Base-by-base conservation (phyloP, 2,329 filamentous ascomycete genomes). In the Apiospora pterosperma region DNA sequence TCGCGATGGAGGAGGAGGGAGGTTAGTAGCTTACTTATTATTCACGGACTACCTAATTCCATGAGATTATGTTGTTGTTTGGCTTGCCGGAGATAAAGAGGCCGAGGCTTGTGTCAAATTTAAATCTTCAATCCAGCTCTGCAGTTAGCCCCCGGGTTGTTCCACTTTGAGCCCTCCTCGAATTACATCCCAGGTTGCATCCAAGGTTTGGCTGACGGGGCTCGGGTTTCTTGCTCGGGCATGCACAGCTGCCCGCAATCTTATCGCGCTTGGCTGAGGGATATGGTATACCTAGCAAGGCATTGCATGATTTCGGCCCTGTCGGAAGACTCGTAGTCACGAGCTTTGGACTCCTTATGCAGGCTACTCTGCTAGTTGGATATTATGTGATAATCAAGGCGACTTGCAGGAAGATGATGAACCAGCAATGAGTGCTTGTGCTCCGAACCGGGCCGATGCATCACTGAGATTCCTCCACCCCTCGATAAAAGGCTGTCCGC, bases 41-140 rank as follows among this genome's bases (percentile, higher is more conserved):
- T 34, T 28, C 48, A 55, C 48, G 28, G 48, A 55, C 48, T 55
- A 55, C 48, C 28, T 34, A 34, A 55, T 55, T 21, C 48, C 48
- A 55, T 19, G 28, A 55, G 48, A 34, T 55, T 55, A 28, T 55
- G 14, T 34, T 34, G 25, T 34, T 34, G 48, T 55, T 34, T 11
- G 48, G 28, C 48, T 55, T 55, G 48, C 28, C 48, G 48, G 48
- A 55, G 48, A 55, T 55, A 55, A n/a, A 55, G 48, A 55, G 28
- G 48, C 48, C 34, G 48, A 55, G 25, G 48, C 48, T 34, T 55
- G 21, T 31, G n/a, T n/a, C 48, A 55, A 55, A 34, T 55, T 55
- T 55, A 34, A 55, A 55, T 34, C 8, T n/a, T n/a, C 28, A 28
- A 55, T 55, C 28, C 28, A 34, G 48, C 28, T 34, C 25, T 7